Evolutionary conservation across 2,329 filamentous ascomycete species (phyloP).

Genomic region (Ceratocystis variospora): DNA sequence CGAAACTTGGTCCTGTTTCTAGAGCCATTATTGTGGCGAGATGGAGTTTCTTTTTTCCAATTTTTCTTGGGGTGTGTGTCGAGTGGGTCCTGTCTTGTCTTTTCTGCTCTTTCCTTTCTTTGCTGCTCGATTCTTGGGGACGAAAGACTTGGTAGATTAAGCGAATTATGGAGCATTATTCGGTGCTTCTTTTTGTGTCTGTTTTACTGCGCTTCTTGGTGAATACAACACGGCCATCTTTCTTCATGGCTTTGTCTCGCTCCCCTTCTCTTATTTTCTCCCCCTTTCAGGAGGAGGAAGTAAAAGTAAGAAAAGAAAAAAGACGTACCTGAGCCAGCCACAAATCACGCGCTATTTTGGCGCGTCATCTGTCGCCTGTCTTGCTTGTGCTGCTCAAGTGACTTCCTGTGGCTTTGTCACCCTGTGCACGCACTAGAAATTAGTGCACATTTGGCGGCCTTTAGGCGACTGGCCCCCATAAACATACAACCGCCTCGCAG

Average conservation of each 20-base stretch:
- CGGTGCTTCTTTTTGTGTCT: conserved; percentile 2
- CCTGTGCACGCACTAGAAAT: background rate
- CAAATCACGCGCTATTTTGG: background rate
- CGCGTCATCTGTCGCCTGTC: background rate
- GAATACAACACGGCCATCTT: background rate
- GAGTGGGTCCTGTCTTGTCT: background rate
- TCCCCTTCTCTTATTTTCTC: background rate
- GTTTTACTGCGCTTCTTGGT: background rate
- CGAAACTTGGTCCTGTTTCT: background rate
- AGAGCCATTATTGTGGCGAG: conserved; percentile 1
- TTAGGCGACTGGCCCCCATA: background rate
- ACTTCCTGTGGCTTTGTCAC: background rate
- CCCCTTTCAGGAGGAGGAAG: background rate
- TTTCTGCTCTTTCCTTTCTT: too few relatives aligned
- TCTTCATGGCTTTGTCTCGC: background rate
- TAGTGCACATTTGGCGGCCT: background rate
- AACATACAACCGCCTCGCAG: too few relatives aligned
- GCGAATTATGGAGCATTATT: background rate
- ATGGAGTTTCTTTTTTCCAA: background rate
- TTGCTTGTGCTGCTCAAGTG: background rate
- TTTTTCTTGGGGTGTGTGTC: background rate
- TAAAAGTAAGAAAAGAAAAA: background rate
- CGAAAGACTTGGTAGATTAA: background rate
- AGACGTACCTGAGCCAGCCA: background rate
- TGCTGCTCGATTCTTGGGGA: background rate